Evolutionary conservation across 1,284 basidiomycete species (phyloP).

Genomic region (Flammula alnicola): DNA sequence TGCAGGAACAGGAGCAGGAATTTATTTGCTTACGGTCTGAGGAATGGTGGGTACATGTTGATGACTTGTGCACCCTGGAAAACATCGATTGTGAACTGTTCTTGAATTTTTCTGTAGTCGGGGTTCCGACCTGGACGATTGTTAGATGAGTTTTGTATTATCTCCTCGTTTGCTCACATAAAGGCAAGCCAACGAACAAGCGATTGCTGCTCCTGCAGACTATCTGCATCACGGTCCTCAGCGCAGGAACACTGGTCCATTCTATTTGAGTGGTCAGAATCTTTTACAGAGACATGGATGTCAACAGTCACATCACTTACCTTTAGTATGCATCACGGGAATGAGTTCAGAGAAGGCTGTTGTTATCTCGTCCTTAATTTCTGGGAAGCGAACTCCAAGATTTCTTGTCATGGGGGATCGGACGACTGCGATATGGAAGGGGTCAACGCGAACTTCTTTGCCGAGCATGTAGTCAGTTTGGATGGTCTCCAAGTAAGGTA

Average conservation of each 20-base stretch:
- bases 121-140: constrained; percentile 34
- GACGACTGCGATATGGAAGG: constrained; percentile 28
- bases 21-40: constrained; percentile 44
- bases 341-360: constrained; percentile 20
- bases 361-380: constrained; percentile 32
- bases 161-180: constrained; percentile 31
- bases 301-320: background rate
- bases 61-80: constrained; percentile 5
- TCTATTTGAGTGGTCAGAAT: constrained; percentile 26
- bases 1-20: too few relatives aligned
- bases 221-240: constrained; percentile 42
- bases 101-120: constrained; percentile 42
- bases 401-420: constrained; percentile 29
- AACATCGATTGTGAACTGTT: constrained; percentile 42
- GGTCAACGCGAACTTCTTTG: constrained; percentile 13
- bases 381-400: constrained; percentile 25
- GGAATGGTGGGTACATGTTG: constrained; percentile 20
- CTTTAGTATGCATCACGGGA: constrained; percentile 9
- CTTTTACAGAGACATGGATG: too few relatives aligned
- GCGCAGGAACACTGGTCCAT: constrained; percentile 39
- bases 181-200: constrained; percentile 41
- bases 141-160: background rate
- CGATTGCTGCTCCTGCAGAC: constrained; percentile 44
- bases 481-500: constrained; percentile 6
- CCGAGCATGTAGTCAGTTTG: constrained; percentile 27